A percentile compares a stretch with the other conserved stretches of the same genome.
These are phyloP conservation scores for Harrya chromipes DNA, from an alignment of 768 basidiomycete genomes.

Conservation along the genomic window DNA sequence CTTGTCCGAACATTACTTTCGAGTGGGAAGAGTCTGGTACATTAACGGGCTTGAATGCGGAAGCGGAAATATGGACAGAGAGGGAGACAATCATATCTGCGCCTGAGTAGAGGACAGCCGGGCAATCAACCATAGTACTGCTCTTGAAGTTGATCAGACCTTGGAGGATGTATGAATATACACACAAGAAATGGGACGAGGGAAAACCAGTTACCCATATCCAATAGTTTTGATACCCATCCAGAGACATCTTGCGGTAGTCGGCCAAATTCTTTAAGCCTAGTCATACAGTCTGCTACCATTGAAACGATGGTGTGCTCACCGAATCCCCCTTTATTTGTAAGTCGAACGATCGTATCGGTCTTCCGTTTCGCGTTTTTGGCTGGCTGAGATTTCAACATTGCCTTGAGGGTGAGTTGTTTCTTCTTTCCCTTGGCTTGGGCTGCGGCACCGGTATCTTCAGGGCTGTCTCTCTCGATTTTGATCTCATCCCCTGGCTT, in stretches of 20 bases:
- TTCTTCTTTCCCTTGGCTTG: constrained; percentile 45
- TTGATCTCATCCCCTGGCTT: constrained; percentile 57
- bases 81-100: constrained; percentile 75
- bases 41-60: constrained; percentile 59
- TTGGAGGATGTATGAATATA: constrained; percentile 23
- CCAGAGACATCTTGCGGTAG: constrained; percentile 64
- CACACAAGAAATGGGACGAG: neutral
- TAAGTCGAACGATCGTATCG: constrained; percentile 64
- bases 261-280: constrained; percentile 65
- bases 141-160: constrained; percentile 66
- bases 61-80: constrained; percentile 61
- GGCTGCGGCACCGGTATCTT: constrained; percentile 25
- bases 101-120: constrained; percentile 66
- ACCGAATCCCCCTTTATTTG: constrained; percentile 68
- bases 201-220: constrained; percentile 46
- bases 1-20: constrained; percentile 61
- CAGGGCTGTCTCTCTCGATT: constrained; percentile 53
- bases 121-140: constrained; percentile 76
- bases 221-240: constrained; percentile 75
- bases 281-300: neutral
- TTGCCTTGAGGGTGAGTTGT: constrained; percentile 61
- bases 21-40: constrained; percentile 29
- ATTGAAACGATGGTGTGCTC: constrained; percentile 8
- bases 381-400: constrained; percentile 57
- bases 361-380: constrained; percentile 50